Percentiles rank a stretch among this genome's conserved stretches.
phyloP scores from a whole-genome alignment of 345 rosid species.

The Citrus reticulata region DNA sequence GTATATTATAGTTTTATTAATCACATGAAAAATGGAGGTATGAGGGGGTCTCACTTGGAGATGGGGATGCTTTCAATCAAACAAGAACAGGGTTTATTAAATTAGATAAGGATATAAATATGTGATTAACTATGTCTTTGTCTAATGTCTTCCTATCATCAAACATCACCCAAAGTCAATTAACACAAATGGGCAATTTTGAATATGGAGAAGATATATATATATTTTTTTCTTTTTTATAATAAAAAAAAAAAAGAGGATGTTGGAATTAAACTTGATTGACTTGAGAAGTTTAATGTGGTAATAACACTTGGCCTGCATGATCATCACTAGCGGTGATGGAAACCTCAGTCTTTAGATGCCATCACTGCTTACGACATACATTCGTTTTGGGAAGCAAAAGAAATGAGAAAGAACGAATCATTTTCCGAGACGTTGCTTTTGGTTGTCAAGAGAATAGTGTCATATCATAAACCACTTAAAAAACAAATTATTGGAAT shows the following conservation, averaged over 20 bases:
- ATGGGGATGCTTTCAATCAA: background rate
- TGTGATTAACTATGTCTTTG: background rate
- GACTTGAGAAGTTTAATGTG: background rate
- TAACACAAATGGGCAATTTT: background rate
- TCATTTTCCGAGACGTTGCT: background rate
- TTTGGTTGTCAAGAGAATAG: background rate
- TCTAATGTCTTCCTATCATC: background rate
- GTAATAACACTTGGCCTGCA: background rate
- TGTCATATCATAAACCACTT: background rate
- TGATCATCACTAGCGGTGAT: background rate
- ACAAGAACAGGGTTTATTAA: background rate
- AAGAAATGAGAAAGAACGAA: background rate
- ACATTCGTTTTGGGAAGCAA: constrained; percentile 1
- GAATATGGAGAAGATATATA: too few species aligned
- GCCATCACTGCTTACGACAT: constrained; percentile 16
- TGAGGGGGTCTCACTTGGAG: background rate
- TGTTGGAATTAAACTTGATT: background rate
- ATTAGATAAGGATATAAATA: background rate
- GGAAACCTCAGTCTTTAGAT: background rate
- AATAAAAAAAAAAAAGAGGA: background rate
- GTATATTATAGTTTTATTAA: background rate
- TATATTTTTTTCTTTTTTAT: too few species aligned
- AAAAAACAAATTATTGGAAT: background rate
- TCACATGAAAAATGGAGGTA: background rate
- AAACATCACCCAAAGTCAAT: background rate